Evolutionary conservation across 2,329 filamentous ascomycete genomes (phyloP), one percentile per base, ranked within the genome.

Genomic region (Massarina eburnea): DNA sequence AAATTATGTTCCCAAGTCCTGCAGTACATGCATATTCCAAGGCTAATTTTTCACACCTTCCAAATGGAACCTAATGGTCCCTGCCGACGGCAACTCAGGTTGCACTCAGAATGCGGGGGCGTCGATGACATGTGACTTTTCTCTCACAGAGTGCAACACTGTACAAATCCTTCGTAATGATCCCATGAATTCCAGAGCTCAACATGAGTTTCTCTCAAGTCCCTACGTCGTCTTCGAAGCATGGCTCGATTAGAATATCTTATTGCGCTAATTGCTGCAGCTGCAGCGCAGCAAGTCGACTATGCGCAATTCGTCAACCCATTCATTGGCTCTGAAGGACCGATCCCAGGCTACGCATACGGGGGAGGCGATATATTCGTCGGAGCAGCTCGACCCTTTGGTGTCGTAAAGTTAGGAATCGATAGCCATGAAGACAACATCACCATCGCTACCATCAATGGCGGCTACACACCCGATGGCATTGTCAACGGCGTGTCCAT

Each of bases 241-340:
- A 49, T 49, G 46, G 17, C 6, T 20, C 36, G 34, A 27, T 12
- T 29, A 7, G 39, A 8, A 8, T 9, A 36, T 33, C 10, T 27
- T 19, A 10, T 35, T 7, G 10, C 42, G n/a, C 26, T 39, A 7
- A 21, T 39, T 17, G 30, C 4, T 14, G 29, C 27, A 12, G 14
- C 39, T 22, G 34, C 22, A n/a, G 39, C 41, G 10, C 41, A 36
- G 22, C 43, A 52, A 34, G 39, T 52, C 37, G 64, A 75, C 51
- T 74, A 70, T 45, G 57, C 72, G 1, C 54, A 72, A 49, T 72
- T 73, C 64, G 76, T 80, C 7, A 76, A 79, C 48, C 74, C 72
- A 0, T 76, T 80, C 43, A 76, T 79, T 36, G 77, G 77, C 1
- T 72, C 75, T 10, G 72, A 76, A 51, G 76, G 76, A 0, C 71